phyloP scores from a whole-genome alignment of 805 yeast genomes.

The Wickerhamiella kurtzmanii region DNA sequence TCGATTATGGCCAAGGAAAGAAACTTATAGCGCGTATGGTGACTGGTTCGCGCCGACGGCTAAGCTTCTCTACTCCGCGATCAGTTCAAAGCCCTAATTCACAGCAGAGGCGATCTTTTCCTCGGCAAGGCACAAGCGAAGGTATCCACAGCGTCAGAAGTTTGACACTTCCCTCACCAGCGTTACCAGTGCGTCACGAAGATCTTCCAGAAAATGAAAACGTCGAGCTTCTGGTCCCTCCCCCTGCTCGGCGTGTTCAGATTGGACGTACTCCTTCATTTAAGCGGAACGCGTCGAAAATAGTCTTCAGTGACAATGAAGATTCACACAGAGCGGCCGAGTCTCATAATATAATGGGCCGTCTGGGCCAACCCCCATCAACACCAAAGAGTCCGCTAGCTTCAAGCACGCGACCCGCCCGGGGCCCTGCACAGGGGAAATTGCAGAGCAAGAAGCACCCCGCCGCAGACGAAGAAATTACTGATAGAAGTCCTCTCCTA shows the following conservation, averaged over 20 bases:
- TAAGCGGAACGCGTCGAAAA: background rate
- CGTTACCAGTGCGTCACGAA: background rate
- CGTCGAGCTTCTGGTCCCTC: background rate
- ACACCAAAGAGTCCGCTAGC: background rate
- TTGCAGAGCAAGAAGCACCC: background rate
- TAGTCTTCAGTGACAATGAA: background rate
- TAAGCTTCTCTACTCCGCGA: slow-evolving; percentile 20
- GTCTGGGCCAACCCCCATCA: background rate
- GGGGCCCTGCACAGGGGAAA: background rate
- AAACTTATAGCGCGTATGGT: slow-evolving; percentile 30
- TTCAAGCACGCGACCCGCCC: too few species aligned
- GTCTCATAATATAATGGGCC: background rate
- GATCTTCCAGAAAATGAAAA: background rate
- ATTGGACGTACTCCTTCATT: background rate
- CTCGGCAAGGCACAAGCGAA: background rate
- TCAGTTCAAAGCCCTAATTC: background rate
- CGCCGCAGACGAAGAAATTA: background rate
- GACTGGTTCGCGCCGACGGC: background rate
- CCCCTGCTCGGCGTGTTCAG: background rate
- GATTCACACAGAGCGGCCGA: background rate
- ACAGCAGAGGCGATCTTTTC: background rate
- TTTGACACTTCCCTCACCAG: background rate
- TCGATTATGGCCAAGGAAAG: slow-evolving; percentile 37
- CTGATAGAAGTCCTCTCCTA: background rate
- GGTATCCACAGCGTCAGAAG: background rate